Conservation (phyloP, 2,329 filamentous ascomycete species). For the Madurella fahalii region DNA sequence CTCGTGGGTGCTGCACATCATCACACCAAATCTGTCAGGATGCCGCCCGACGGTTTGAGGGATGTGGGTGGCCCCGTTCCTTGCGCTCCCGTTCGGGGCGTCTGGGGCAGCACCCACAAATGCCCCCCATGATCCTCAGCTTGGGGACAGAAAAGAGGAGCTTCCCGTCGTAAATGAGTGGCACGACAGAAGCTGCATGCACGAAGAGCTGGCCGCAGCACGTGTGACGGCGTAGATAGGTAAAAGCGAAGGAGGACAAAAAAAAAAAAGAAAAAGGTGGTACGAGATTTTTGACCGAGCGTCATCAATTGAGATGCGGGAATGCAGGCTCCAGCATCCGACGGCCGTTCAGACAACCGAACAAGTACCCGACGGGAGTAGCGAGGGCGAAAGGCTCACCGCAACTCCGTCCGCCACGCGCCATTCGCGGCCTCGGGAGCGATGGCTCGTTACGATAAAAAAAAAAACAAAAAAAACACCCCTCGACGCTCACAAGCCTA, state of each 20-base stretch:
- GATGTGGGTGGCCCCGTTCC: constrained; percentile 7
- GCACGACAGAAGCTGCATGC: constrained; percentile 1
- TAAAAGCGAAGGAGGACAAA: no score
- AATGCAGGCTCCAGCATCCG: constrained; percentile 20
- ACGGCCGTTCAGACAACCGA: constrained; percentile 18
- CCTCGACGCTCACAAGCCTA: no score
- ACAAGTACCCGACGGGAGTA: constrained; percentile 10
- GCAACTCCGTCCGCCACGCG: constrained; percentile 20
- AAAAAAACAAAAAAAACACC: not conserved
- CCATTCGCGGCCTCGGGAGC: constrained; percentile 10
- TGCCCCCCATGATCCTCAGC: not conserved
- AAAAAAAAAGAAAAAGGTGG: not conserved
- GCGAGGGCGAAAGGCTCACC: constrained; percentile 16
- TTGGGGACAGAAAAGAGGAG: not conserved
- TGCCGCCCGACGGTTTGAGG: constrained; percentile 4
- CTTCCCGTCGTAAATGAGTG: not conserved
- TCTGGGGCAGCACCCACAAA: constrained; percentile 7
- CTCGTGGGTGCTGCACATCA: constrained; percentile 29
- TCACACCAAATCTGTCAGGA: constrained; percentile 21
- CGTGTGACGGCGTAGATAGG: not conserved
- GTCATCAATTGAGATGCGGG: constrained; percentile 11
- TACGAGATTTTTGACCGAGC: not conserved
- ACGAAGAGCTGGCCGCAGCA: not conserved
- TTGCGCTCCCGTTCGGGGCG: not conserved
- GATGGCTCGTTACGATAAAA: constrained; percentile 9